A percentile compares a stretch with the other conserved stretches of the same genome.
These are phyloP conservation scores for Arabis alpina DNA, from an alignment of 345 rosid genomes.

Conservation along the genomic window DNA sequence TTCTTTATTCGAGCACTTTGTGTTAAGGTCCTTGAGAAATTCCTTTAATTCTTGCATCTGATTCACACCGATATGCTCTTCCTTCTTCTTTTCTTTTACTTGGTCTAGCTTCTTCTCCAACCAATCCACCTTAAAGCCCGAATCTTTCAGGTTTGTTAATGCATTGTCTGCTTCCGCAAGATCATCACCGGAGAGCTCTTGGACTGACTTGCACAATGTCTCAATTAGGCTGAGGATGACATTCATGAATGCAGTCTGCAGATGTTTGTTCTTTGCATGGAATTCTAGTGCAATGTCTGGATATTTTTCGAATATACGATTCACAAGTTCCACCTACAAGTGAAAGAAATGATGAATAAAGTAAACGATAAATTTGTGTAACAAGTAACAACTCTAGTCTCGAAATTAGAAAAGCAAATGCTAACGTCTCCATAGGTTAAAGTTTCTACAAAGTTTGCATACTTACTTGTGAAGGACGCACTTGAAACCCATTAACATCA, in stretches of 20 bases:
- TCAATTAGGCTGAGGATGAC: constrained; percentile 1
- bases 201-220: not conserved
- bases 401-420: not conserved
- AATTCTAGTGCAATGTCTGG: constrained; percentile 20
- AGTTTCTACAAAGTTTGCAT: too few relatives aligned
- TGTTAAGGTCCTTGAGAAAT: not conserved
- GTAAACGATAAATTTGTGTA: too few relatives aligned
- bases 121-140: constrained; percentile 44
- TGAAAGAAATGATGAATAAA: not conserved
- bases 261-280: not conserved
- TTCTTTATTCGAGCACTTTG: not conserved
- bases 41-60: not conserved
- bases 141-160: constrained; percentile 6
- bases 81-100: too few relatives aligned
- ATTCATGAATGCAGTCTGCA: constrained; percentile 1
- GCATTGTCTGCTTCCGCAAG: not conserved
- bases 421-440: not conserved
- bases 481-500: too few relatives aligned
- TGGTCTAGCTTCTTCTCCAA: constrained; percentile 34
- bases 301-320: not conserved
- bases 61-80: not conserved
- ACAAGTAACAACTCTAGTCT: too few relatives aligned
- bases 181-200: not conserved
- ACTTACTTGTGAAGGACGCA: too few relatives aligned
- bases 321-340: constrained; percentile 13